Conservation (phyloP, 148 eudicot species). For the Rhododendron vialii region DNA sequence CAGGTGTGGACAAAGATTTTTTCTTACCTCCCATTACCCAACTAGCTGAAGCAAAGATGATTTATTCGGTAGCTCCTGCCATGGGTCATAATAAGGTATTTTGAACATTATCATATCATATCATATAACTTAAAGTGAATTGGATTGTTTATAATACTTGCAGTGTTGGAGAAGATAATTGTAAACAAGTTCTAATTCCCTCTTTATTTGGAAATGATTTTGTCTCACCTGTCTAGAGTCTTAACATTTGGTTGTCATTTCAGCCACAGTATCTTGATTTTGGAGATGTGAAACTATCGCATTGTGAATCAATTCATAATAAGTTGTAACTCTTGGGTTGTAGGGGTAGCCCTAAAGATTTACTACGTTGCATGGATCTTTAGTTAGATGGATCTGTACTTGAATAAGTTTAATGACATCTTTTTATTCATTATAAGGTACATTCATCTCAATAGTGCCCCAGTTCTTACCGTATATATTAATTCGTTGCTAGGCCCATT, state of each 20-base stretch:
- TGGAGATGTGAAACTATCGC: background rate
- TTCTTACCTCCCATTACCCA: constrained; percentile 26
- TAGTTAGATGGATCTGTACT: background rate
- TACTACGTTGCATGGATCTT: background rate
- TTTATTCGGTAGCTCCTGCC: constrained; percentile 82
- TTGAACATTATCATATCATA: background rate
- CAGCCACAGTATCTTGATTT: no score
- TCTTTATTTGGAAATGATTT: no score
- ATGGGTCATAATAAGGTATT: constrained; percentile 83
- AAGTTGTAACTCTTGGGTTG: background rate
- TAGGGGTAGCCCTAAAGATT: background rate
- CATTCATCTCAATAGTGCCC: background rate
- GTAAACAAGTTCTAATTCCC: background rate
- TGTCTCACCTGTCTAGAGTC: no score
- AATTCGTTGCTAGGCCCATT: background rate
- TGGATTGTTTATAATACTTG: background rate
- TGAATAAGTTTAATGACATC: background rate
- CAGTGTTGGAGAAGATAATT: background rate
- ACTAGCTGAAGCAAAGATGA: constrained; percentile 47
- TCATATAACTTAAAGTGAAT: background rate
- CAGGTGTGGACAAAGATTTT: constrained; percentile 28
- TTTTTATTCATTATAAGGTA: no score
- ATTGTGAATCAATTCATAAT: background rate
- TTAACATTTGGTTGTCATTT: no score
- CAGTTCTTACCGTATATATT: background rate